These are phyloP conservation scores for Amauroascus niger DNA, from an alignment of 2,329 filamentous ascomycete species.

Conservation along the genomic window DNA sequence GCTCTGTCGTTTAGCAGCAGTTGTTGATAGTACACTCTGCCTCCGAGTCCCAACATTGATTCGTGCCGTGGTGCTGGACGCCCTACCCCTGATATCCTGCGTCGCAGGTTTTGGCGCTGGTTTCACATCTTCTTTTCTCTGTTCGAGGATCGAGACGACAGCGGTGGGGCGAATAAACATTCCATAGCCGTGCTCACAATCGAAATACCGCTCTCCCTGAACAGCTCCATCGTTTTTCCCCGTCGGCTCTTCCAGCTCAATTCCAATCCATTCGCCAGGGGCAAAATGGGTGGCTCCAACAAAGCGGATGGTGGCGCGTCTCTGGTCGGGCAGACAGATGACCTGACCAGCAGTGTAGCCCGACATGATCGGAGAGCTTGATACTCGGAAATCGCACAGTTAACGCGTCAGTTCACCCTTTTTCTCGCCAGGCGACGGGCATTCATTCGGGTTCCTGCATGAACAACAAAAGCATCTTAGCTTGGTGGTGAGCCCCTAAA, in stretches of 20 bases:
- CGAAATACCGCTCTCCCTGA: slow-evolving; percentile 78
- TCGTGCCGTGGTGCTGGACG: slow-evolving; percentile 32
- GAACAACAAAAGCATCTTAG: not conserved
- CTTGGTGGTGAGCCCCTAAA: too few species aligned
- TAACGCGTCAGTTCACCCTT: not conserved
- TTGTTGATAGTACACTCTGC: slow-evolving; percentile 44
- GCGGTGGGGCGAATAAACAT: slow-evolving; percentile 78
- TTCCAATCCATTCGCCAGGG: slow-evolving; percentile 74
- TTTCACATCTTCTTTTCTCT: slow-evolving; percentile 20
- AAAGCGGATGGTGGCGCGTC: slow-evolving; percentile 68
- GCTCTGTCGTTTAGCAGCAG: slow-evolving; percentile 54
- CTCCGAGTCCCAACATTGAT: slow-evolving; percentile 31
- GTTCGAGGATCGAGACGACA: slow-evolving; percentile 46
- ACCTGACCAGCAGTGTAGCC: slow-evolving; percentile 53
- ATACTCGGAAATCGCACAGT: not conserved
- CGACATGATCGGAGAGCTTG: slow-evolving; percentile 21
- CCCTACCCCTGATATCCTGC: slow-evolving; percentile 31
- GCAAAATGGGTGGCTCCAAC: slow-evolving; percentile 72
- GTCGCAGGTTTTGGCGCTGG: slow-evolving; percentile 22
- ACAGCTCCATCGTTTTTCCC: slow-evolving; percentile 95
- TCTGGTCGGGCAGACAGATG: slow-evolving; percentile 69
- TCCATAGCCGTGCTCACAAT: slow-evolving; percentile 59
- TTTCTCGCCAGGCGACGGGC: not conserved
- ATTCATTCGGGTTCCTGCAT: not conserved
- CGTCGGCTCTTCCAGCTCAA: slow-evolving; percentile 69